These are phyloP conservation scores for Entomortierella lignicola DNA, from an alignment of 192 early-diverging fungal species.

Conservation along the genomic window DNA sequence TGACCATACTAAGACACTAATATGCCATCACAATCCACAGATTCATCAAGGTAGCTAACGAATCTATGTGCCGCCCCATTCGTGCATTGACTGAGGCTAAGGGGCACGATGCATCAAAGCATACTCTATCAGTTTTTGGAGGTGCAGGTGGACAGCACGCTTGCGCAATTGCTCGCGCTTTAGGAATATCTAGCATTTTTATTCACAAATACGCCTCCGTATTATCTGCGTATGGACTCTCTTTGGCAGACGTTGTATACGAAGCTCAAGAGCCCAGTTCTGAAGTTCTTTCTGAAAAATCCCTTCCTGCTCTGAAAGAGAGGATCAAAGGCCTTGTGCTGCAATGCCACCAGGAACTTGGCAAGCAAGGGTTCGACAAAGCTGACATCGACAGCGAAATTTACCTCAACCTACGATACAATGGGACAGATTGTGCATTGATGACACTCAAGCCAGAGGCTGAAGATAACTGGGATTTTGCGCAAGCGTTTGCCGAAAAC, in stretches of 20 bases:
- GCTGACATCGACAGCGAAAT: conserved; percentile 68
- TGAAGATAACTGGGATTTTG: conserved; percentile 71
- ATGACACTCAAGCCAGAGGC: conserved; percentile 83
- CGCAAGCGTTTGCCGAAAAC: conserved; percentile 71
- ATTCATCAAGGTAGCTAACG: conserved; percentile 96
- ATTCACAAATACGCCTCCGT: conserved; percentile 92
- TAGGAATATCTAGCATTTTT: conserved; percentile 88
- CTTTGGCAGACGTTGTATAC: conserved; percentile 91
- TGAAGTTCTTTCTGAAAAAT: conserved; percentile 53
- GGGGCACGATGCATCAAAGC: conserved; percentile 87
- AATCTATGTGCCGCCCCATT: conserved; percentile 96
- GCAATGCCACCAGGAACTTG: conserved; percentile 64
- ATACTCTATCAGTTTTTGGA: conserved; percentile 92
- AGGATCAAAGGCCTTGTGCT: conserved; percentile 63
- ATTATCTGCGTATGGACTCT: conserved; percentile 93
- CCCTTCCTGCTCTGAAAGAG: conserved; percentile 58
- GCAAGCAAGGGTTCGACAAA: conserved; percentile 75
- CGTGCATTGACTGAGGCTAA: conserved; percentile 92
- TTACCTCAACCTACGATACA: conserved; percentile 91
- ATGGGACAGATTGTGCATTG: conserved; percentile 92
- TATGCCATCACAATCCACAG: background rate
- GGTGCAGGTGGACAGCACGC: conserved; percentile 98
- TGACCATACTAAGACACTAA: background rate
- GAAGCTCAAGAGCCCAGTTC: conserved; percentile 89
- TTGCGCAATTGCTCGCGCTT: conserved; percentile 87